Conservation (phyloP, 2,329 filamentous ascomycete species). For the Alternaria viburni region DNA sequence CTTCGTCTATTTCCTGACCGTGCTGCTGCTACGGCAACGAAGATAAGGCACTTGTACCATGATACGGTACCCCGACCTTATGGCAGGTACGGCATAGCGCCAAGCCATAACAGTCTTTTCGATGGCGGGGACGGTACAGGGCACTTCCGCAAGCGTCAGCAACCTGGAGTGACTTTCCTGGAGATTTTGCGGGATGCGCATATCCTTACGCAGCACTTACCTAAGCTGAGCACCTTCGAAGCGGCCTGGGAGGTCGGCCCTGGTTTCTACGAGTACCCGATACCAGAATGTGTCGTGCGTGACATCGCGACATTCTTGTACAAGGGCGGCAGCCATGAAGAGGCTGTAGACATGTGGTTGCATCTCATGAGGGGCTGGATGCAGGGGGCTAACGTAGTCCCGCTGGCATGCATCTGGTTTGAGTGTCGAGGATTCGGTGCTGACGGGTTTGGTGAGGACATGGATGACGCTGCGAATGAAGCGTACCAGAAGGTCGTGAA, state of each 20-base stretch:
- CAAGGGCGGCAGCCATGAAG: not conserved
- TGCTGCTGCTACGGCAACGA: constrained; percentile 2
- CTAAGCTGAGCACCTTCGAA: constrained; percentile 14
- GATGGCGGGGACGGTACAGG: not conserved
- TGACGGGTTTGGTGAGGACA: constrained; percentile 1
- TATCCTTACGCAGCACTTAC: constrained; percentile 16
- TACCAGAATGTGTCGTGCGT: not conserved
- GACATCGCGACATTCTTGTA: not conserved
- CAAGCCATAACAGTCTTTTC: not conserved
- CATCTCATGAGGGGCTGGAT: constrained; percentile 12
- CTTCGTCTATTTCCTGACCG: constrained; percentile 25
- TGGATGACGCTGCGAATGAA: not conserved
- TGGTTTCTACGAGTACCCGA: not conserved
- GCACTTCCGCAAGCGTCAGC: not conserved
- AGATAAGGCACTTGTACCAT: constrained; percentile 1
- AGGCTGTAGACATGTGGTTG: constrained; percentile 12
- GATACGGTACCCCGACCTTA: not conserved
- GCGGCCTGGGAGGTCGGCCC: constrained; percentile 9
- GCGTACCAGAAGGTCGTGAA: constrained; percentile 7
- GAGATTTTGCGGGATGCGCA: constrained; percentile 20
- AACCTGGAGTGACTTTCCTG: constrained; percentile 3
- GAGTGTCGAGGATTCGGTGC: not conserved
- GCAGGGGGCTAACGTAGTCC: constrained; percentile 3
- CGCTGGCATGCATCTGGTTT: constrained; percentile 15
- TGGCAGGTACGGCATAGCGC: not conserved